Percentiles rank a stretch among this genome's conserved stretches.
Conservation (phyloP, 2,329 filamentous ascomycete species). For the Trichophaea hybrida region DNA sequence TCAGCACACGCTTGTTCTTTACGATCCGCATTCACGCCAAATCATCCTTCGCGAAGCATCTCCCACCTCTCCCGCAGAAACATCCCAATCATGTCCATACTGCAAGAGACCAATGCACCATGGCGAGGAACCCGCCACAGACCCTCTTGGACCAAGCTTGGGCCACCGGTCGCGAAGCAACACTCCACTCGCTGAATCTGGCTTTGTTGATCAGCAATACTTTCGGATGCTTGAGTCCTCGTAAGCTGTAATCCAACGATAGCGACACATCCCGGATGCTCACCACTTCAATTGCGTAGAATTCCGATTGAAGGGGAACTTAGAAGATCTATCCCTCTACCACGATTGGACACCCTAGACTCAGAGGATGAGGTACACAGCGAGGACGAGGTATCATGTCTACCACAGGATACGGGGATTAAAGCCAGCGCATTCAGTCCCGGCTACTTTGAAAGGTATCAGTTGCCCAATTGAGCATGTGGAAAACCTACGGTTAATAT, state of each 20-base stretch:
- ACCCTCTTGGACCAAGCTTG: neutral
- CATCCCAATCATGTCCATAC: constrained; percentile 67
- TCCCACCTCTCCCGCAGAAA: constrained; percentile 30
- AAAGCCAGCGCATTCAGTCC: constrained; percentile 76
- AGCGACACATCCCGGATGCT: neutral
- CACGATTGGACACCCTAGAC: neutral
- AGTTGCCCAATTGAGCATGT: neutral
- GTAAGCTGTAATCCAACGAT: neutral
- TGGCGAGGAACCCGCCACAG: constrained; percentile 29
- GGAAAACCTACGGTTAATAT: neutral
- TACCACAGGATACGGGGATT: constrained; percentile 43
- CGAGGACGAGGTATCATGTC: neutral
- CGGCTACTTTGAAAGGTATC: constrained; percentile 63
- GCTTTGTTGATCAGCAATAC: constrained; percentile 82
- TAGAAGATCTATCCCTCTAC: neutral
- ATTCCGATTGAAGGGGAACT: neutral
- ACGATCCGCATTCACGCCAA: constrained; percentile 69
- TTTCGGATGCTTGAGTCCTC: constrained; percentile 71
- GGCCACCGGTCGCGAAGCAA: constrained; percentile 24
- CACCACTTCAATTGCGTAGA: neutral
- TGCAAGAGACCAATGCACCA: constrained; percentile 60
- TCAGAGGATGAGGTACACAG: constrained; percentile 7
- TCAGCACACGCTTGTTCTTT: constrained; percentile 81
- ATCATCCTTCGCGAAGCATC: constrained; percentile 59
- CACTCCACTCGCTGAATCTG: constrained; percentile 38